phyloP scores from a whole-genome alignment of 2,329 filamentous ascomycete genomes.

The Calonectria ilicicola region DNA sequence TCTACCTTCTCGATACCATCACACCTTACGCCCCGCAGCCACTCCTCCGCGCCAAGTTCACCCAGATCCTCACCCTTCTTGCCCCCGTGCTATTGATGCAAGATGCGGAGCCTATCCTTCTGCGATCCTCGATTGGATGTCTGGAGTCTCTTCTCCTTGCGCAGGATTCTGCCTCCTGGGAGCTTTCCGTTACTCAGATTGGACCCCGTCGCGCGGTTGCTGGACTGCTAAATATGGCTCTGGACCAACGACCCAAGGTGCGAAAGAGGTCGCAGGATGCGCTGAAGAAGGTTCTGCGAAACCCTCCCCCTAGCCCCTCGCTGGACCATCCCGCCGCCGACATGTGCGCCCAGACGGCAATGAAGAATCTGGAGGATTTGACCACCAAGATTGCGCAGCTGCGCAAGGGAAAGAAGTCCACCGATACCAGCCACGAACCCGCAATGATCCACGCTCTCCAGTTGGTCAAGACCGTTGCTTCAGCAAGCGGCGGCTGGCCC shows the following conservation, averaged over 20 bases:
- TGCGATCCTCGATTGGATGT: slow-evolving; percentile 91
- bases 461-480: slow-evolving; percentile 89
- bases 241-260: slow-evolving; percentile 93
- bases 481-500: slow-evolving; percentile 92
- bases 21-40: slow-evolving; percentile 87
- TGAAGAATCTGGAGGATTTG: slow-evolving; percentile 83
- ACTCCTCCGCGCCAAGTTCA: slow-evolving; percentile 93
- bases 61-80: slow-evolving; percentile 88
- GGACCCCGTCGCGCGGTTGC: slow-evolving; percentile 89
- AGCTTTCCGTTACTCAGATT: slow-evolving; percentile 83
- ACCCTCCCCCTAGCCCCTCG: slow-evolving; percentile 89
- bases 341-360: slow-evolving; percentile 93
- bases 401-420: slow-evolving; percentile 73
- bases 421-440: slow-evolving; percentile 77
- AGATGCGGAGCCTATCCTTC: slow-evolving; percentile 87
- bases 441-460: slow-evolving; percentile 92
- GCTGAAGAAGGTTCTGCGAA: slow-evolving; percentile 83
- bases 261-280: slow-evolving; percentile 94
- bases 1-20: slow-evolving; percentile 95
- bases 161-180: slow-evolving; percentile 90
- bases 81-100: slow-evolving; percentile 84
- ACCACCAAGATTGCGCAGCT: slow-evolving; percentile 71
- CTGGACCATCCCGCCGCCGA: slow-evolving; percentile 95
- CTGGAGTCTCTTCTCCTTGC: slow-evolving; percentile 91
- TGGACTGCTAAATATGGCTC: slow-evolving; percentile 84